These are phyloP conservation scores for Scutellaria minor DNA, from an alignment of 257 asterid genomes.

Conservation along the genomic window DNA sequence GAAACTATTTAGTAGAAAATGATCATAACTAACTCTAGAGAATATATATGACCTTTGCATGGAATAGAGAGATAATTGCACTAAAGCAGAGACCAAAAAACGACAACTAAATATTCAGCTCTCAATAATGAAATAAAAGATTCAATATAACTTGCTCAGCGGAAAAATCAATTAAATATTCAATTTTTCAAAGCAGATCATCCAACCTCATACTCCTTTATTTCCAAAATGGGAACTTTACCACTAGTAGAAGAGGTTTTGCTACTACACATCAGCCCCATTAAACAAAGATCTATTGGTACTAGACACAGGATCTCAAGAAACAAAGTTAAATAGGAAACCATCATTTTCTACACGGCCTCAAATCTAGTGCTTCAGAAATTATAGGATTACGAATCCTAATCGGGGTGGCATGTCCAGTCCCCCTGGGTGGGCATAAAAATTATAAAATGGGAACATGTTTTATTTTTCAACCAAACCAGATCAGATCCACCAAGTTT, in stretches of 20 bases:
- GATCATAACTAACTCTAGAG: slow-evolving; percentile 4
- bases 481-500: too few relatives aligned
- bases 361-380: too few relatives aligned
- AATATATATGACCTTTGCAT: background rate
- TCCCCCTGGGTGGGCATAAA: too few relatives aligned
- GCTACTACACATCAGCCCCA: background rate
- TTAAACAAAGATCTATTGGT: background rate
- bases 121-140: background rate
- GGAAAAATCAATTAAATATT: slow-evolving; percentile 6
- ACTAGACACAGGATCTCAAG: background rate
- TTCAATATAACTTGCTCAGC: background rate
- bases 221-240: background rate
- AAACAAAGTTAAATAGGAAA: slow-evolving; percentile 3
- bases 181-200: background rate
- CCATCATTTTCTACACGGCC: background rate
- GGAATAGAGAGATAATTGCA: background rate
- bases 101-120: background rate
- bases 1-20: slow-evolving; percentile 6
- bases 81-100: slow-evolving; percentile 3
- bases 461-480: too few relatives aligned
- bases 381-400: too few relatives aligned
- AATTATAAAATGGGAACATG: too few relatives aligned
- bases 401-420: too few relatives aligned
- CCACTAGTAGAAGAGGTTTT: background rate
- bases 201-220: background rate